A percentile compares a stretch with the other conserved stretches of the same genome.
Evolutionary conservation across 306 rosid genomes (phyloP).

Genomic region (Quercus suber): DNA sequence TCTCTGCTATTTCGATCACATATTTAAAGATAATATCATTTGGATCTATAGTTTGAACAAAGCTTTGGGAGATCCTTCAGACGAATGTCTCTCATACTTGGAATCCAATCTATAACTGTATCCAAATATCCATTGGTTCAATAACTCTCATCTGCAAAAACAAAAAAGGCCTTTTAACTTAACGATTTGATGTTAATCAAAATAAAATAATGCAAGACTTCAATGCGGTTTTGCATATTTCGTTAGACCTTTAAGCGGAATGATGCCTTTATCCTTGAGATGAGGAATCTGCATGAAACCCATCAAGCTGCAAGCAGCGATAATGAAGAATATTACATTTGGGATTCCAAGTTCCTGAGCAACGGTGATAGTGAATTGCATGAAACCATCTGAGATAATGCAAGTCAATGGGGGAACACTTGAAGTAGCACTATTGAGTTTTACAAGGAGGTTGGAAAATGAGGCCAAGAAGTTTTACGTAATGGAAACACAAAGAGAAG

Average conservation of each 20-base stretch:
- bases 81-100: not conserved
- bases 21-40: not conserved
- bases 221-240: not conserved
- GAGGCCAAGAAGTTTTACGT: not conserved
- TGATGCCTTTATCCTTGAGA: not conserved
- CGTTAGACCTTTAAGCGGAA: not conserved
- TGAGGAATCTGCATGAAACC: not conserved
- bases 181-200: too few relatives aligned
- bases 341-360: not conserved
- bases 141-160: slow-evolving; percentile 1
- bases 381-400: not conserved
- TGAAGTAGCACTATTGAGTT: not conserved
- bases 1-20: not conserved
- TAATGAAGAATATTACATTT: not conserved
- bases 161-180: too few relatives aligned
- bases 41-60: not conserved
- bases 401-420: not conserved
- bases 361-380: not conserved
- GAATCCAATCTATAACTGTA: slow-evolving; percentile 7
- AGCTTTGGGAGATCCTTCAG: not conserved
- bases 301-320: not conserved
- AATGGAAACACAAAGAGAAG: not conserved
- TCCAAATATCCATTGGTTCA: slow-evolving; percentile 7
- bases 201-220: too few relatives aligned
- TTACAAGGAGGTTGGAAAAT: slow-evolving; percentile 2